Evolutionary conservation across 164 flowering plant species (phyloP), one percentile per base, ranked within the genome.

Genomic region (Taxillus chinensis): DNA sequence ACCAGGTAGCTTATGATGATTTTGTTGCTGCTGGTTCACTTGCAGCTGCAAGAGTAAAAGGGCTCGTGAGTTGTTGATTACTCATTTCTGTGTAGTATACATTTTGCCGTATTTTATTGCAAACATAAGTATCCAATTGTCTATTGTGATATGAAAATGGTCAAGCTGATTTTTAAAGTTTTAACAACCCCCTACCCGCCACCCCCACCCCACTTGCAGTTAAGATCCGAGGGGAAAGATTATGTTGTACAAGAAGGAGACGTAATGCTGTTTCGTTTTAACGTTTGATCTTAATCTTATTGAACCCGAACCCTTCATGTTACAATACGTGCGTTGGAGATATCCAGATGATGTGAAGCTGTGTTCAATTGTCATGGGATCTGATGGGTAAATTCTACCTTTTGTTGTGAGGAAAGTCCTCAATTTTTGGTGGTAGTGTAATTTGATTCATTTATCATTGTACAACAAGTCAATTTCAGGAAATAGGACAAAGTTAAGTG

Each of bases 201-300:
- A 27, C 27, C 27, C 27, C 27, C 27, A 27, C 27, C 27, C 27
- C 68, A 45, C 61, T 65, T 78, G 82, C 98, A 92, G 98, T 70
- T 92, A 78, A 80, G 96, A 68, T 84, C 90, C 0, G 99, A 90
- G 76, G 99, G 99, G 4, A 93, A 90, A 79, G 96, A 89, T 15
- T 93, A 93, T 59, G 41, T 88, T 45, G 99, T 93, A 38, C 86
- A 86, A 79, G 97, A 93, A 80, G 99, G 99, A 56, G 99, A 93
- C 79, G 92, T 93, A 13, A 90, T 93, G 99, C 87, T 93, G 56
- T 93, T 90, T 61, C 90, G 99, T 39, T 93, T 93, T 72, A 93
- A 90, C 59, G 95, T 93, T 39, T 93, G 75, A 82, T 45, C 64
- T 43, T 43, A 8, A 16, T 55, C 10, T 7, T 48, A 1, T 48